Evolutionary conservation across 1,284 basidiomycete genomes (phyloP).

Genomic region (Thelephora terrestris): DNA sequence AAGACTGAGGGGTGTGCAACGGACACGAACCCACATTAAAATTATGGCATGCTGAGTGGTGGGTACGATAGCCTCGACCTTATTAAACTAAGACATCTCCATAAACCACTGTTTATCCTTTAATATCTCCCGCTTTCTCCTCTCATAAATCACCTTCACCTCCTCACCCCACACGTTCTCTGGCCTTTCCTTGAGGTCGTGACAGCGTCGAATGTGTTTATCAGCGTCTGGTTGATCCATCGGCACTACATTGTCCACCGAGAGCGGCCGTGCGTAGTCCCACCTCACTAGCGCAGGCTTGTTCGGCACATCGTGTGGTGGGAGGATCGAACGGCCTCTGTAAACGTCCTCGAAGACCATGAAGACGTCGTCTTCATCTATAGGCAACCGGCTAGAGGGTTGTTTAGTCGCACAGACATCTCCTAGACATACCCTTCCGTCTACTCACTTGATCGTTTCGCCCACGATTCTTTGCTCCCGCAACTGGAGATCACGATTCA

Average conservation of each 20-base stretch:
- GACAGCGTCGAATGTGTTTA: conserved; percentile 50
- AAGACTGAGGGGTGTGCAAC: conserved; percentile 11
- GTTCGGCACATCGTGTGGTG: conserved; percentile 63
- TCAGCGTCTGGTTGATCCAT: conserved; percentile 70
- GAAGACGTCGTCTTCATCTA: conserved; percentile 74
- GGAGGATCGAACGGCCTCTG: conserved; percentile 70
- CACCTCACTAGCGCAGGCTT: conserved; percentile 72
- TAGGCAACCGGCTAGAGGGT: conserved; percentile 52
- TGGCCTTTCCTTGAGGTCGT: conserved; percentile 26
- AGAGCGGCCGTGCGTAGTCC: conserved; percentile 56
- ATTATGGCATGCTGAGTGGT: not conserved
- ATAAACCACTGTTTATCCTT: conserved; percentile 36
- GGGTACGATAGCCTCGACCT: too few species aligned
- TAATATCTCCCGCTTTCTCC: conserved; percentile 40
- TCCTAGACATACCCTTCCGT: not conserved
- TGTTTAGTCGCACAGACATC: not conserved
- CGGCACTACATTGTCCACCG: conserved; percentile 71
- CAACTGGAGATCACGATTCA: conserved; percentile 65
- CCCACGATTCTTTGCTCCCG: conserved; percentile 61
- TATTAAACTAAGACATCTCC: not conserved
- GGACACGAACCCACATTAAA: conserved; percentile 11
- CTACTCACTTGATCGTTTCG: conserved; percentile 20
- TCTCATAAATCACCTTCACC: conserved; percentile 42
- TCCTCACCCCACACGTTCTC: conserved; percentile 59
- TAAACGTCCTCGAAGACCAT: conserved; percentile 84